Evolutionary conservation across 139 green algal genomes (phyloP).

Genomic region (Gonium pectorale): DNA sequence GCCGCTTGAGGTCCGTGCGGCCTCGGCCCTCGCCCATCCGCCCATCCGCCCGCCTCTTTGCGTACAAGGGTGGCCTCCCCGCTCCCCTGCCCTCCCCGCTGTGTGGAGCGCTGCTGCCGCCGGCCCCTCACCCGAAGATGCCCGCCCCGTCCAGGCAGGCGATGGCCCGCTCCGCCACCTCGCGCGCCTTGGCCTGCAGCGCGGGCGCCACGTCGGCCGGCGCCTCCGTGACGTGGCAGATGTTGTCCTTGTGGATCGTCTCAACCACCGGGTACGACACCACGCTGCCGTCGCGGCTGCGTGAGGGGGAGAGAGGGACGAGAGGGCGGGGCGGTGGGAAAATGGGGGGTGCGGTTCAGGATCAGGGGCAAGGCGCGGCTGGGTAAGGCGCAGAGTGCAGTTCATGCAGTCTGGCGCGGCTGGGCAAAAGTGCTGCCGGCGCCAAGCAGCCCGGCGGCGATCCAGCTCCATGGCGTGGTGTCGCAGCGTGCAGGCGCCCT

Average conservation of each 20-base stretch:
- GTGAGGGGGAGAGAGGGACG: neutral
- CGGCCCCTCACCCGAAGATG: conserved; percentile 86
- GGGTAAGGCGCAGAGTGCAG: neutral
- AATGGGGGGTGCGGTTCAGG: neutral
- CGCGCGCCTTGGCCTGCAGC: conserved; percentile 63
- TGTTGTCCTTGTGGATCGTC: conserved; percentile 95
- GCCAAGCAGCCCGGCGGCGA: no score
- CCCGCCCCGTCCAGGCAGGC: conserved; percentile 86
- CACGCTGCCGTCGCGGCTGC: conserved; percentile 61
- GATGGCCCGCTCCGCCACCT: conserved; percentile 84
- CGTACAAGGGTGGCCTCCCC: no score
- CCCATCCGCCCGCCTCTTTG: no score
- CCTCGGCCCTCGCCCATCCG: no score
- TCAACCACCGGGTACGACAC: conserved; percentile 92
- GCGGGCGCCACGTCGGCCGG: conserved; percentile 78
- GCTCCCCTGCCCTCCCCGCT: neutral
- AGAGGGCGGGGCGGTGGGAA: neutral
- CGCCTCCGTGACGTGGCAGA: conserved; percentile 92
- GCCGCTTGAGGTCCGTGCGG: no score
- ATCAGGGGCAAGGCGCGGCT: no score
- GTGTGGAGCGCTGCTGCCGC: no score
- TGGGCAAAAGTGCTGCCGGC: no score
- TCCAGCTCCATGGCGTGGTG: no score
- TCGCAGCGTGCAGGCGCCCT: no score
- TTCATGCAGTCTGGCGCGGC: no score